Conservation (phyloP, 768 basidiomycete genomes). For the Kwoniella sp. region DNA sequence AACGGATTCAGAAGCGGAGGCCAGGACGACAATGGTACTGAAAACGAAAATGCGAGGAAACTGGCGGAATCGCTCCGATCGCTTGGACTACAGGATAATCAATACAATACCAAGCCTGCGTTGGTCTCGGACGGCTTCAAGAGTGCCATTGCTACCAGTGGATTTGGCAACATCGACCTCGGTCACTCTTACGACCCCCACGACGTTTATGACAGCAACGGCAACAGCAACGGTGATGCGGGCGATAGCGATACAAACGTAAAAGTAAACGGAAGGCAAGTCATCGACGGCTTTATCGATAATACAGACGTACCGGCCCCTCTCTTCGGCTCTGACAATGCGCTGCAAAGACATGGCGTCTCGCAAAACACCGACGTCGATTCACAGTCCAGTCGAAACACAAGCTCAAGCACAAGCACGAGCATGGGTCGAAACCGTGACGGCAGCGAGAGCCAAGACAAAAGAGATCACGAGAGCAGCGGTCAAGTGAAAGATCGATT, state of each 20-base stretch:
- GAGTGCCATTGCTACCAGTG: not conserved
- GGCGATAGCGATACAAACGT: too few species aligned
- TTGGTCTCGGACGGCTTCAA: not conserved
- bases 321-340: not conserved
- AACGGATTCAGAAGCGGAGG: not conserved
- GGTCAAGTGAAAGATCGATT: conserved; percentile 15
- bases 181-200: too few species aligned
- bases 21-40: not conserved
- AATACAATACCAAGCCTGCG: conserved; percentile 6
- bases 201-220: too few species aligned
- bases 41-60: conserved; percentile 15
- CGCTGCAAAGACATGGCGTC: not conserved
- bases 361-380: not conserved
- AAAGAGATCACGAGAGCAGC: too few species aligned
- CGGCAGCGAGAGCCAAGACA: too few species aligned
- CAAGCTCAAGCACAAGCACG: conserved; percentile 1
- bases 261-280: too few species aligned
- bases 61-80: conserved; percentile 11
- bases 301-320: too few species aligned
- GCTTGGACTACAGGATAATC: conserved; percentile 5
- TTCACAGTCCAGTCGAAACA: not conserved
- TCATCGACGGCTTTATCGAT: too few species aligned
- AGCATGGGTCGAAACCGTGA: conserved; percentile 14
- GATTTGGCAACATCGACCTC: not conserved
- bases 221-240: not conserved